phyloP scores from a whole-genome alignment of 441 rosid genomes.

The Syzygium syzygioides region DNA sequence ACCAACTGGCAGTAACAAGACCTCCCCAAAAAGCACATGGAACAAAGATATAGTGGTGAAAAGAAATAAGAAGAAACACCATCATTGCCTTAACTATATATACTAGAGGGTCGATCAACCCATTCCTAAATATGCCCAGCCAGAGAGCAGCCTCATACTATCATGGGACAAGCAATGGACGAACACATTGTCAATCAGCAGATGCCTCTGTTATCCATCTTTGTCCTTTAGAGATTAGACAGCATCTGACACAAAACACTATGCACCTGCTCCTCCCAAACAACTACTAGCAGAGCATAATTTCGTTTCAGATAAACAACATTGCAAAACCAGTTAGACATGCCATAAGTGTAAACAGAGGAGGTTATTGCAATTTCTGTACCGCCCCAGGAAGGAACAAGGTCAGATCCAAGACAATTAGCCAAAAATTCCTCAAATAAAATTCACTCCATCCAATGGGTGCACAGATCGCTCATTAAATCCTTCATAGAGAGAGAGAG shows the following conservation, averaged over 20 bases:
- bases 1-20: neutral
- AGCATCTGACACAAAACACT: neutral
- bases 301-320: neutral
- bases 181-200: neutral
- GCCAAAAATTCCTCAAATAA: neutral
- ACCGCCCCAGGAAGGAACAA: neutral
- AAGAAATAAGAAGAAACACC: neutral
- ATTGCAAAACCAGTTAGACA: neutral
- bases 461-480: neutral
- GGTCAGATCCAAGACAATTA: neutral
- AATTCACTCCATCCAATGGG: neutral
- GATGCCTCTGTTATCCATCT: neutral
- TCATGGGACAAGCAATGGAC: neutral
- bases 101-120: neutral
- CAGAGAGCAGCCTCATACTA: neutral
- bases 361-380: neutral
- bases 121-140: neutral
- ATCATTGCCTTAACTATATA: neutral
- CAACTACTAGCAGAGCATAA: neutral
- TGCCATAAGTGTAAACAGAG: neutral
- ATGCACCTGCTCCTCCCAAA: neutral
- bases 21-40: neutral
- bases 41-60: neutral
- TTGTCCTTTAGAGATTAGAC: neutral
- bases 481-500: neutral